Percentiles rank a stretch among this genome's conserved stretches.
Evolutionary conservation across 495 filamentous ascomycete species (phyloP).

Genomic region (Penicilliopsis zonata): DNA sequence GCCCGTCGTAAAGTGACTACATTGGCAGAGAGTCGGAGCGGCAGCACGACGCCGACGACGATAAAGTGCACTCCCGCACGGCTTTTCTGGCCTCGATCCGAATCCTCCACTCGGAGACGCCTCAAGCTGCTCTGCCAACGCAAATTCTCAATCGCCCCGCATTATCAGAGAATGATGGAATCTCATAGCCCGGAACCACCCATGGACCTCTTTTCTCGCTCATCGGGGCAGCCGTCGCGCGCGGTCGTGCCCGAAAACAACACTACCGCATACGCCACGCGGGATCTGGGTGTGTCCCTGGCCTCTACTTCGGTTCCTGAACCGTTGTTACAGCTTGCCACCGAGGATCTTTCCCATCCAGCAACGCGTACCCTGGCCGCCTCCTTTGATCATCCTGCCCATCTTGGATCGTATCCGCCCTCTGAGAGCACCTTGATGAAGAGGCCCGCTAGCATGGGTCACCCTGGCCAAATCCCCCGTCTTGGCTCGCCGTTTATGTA

Average conservation of each 20-base stretch:
- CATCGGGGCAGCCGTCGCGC: conserved; percentile 17
- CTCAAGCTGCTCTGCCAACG: conserved; percentile 74
- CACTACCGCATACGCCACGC: conserved; percentile 45
- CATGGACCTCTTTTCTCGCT: conserved; percentile 37
- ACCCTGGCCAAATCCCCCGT: conserved; percentile 20
- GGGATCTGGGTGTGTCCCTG: conserved; percentile 79
- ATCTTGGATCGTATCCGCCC: neutral
- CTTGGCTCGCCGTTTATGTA: conserved; percentile 46
- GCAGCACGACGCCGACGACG: conserved; percentile 51
- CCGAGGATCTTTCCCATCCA: conserved; percentile 13
- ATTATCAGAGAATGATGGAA: conserved; percentile 59
- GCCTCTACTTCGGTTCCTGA: conserved; percentile 64
- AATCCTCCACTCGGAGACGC: conserved; percentile 64
- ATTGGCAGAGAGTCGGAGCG: conserved; percentile 38
- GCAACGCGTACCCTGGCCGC: conserved; percentile 13
- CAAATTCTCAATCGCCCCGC: conserved; percentile 54
- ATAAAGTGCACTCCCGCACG: conserved; percentile 13
- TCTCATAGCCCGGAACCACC: conserved; percentile 67
- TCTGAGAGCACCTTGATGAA: conserved; percentile 4
- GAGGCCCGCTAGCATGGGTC: conserved; percentile 12
- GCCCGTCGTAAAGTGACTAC: conserved; percentile 11
- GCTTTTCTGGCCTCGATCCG: conserved; percentile 67
- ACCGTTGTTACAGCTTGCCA: conserved; percentile 53
- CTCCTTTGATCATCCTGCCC: conserved; percentile 25
- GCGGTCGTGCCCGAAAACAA: conserved; percentile 12